phyloP scores from a whole-genome alignment of 2,329 filamentous ascomycete genomes.

The Stemphylium vesicarium region DNA sequence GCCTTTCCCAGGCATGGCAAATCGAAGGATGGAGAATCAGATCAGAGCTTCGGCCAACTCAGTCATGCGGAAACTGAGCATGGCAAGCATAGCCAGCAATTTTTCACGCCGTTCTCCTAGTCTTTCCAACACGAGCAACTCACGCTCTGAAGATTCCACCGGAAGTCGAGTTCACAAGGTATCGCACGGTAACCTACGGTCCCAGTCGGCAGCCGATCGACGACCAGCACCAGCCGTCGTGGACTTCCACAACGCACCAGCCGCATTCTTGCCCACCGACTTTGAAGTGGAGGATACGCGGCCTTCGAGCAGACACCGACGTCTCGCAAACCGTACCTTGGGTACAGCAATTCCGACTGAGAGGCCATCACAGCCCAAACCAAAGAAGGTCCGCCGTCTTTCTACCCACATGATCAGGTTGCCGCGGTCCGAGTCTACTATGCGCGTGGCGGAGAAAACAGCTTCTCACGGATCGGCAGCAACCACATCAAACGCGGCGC shows the following conservation, averaged over 20 bases:
- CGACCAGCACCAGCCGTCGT: slow-evolving; percentile 44
- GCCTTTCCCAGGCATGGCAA: slow-evolving; percentile 82
- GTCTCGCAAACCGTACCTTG: slow-evolving; percentile 35
- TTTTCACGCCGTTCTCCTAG: slow-evolving; percentile 76
- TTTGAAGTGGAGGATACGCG: slow-evolving; percentile 51
- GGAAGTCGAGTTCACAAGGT: slow-evolving; percentile 36
- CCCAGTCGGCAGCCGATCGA: slow-evolving; percentile 33
- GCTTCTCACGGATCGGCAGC: slow-evolving; percentile 28
- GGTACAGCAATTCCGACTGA: slow-evolving; percentile 32
- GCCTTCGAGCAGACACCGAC: slow-evolving; percentile 33
- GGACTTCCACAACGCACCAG: slow-evolving; percentile 56
- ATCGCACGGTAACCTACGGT: slow-evolving; percentile 34
- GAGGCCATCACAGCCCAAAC: slow-evolving; percentile 26
- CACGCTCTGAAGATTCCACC: slow-evolving; percentile 45
- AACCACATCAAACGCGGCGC: slow-evolving; percentile 23
- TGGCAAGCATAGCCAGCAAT: slow-evolving; percentile 77
- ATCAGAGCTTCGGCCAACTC: slow-evolving; percentile 81
- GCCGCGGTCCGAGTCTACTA: slow-evolving; percentile 34
- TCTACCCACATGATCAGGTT: slow-evolving; percentile 42
- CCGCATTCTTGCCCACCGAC: slow-evolving; percentile 56
- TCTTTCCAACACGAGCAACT: slow-evolving; percentile 52
- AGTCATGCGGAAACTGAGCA: slow-evolving; percentile 86
- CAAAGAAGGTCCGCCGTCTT: slow-evolving; percentile 39
- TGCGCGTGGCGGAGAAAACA: slow-evolving; percentile 21
- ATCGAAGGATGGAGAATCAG: slow-evolving; percentile 70